Conservation (phyloP, 2,329 filamentous ascomycete genomes). For the Lasiodiplodia theobromae region DNA sequence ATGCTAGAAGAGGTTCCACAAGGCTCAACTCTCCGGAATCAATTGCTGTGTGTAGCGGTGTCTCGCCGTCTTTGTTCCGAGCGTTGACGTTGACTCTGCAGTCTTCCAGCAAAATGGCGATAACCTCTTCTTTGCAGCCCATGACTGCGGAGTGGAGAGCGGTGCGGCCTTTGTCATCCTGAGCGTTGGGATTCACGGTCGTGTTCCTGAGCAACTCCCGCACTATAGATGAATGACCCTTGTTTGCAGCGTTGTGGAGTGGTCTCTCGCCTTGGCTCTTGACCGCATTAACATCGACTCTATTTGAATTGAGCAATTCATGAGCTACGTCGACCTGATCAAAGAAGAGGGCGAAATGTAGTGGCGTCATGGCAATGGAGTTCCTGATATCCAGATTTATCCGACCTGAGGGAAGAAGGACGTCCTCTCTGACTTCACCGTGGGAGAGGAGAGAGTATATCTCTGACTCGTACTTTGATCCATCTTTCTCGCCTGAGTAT, state of each 20-base stretch:
- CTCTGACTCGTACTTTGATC: neutral
- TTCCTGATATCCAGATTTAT: slow-evolving; percentile 1
- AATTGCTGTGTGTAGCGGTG: neutral
- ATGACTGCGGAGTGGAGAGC: neutral
- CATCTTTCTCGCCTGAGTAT: neutral
- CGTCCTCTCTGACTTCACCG: neutral
- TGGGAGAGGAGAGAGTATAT: neutral
- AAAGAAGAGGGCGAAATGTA: neutral
- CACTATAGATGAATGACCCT: neutral
- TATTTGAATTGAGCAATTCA: neutral
- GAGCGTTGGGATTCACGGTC: neutral
- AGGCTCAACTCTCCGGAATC: neutral
- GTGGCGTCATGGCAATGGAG: neutral
- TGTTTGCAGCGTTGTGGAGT: neutral
- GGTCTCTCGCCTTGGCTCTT: neutral
- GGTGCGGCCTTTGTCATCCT: neutral
- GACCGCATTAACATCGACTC: neutral
- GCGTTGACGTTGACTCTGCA: neutral
- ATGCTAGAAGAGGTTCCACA: neutral
- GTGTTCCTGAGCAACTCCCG: neutral
- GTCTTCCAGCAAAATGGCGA: neutral
- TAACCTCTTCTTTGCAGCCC: neutral
- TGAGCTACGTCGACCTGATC: neutral
- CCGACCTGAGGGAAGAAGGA: neutral
- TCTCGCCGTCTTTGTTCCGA: neutral